Conservation (phyloP, 352 stramenopile genomes). For the Discostella stelligera region DNA sequence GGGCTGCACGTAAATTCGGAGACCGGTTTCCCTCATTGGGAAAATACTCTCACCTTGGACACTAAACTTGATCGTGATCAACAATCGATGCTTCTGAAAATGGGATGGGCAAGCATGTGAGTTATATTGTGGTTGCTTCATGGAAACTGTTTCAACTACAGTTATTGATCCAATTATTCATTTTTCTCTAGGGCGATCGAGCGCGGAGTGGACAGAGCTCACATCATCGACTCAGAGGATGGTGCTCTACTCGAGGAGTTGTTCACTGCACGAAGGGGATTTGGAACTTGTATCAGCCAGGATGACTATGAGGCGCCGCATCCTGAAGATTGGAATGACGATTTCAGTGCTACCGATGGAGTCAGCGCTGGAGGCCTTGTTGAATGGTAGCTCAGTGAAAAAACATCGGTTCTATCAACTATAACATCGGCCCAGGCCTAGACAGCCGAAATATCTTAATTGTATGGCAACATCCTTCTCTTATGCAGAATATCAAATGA, state of each 20-base stretch:
- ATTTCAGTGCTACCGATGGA: slow-evolving; percentile 43
- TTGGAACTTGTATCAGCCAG: slow-evolving; percentile 66
- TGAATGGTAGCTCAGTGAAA: slow-evolving; percentile 18
- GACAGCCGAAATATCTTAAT: no score
- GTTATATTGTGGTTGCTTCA: background rate
- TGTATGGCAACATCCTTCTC: no score
- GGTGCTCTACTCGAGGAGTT: slow-evolving; percentile 91
- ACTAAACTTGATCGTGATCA: slow-evolving; percentile 30
- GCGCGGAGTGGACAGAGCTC: slow-evolving; percentile 76
- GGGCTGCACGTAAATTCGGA: slow-evolving; percentile 52
- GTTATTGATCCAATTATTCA: background rate
- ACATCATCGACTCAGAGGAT: slow-evolving; percentile 76
- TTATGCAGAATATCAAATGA: no score
- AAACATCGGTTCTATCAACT: no score
- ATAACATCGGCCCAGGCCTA: no score
- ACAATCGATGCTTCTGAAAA: slow-evolving; percentile 57
- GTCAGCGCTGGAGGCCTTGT: slow-evolving; percentile 15
- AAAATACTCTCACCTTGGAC: slow-evolving; percentile 3
- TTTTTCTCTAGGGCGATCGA: slow-evolving; percentile 49
- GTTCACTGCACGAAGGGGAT: slow-evolving; percentile 84
- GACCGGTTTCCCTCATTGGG: slow-evolving; percentile 55
- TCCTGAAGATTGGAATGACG: slow-evolving; percentile 60
- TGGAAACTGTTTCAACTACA: background rate
- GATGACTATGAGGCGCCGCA: slow-evolving; percentile 60
- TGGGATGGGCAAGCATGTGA: slow-evolving; percentile 57